Conservation (phyloP, 345 rosid species). For the Linum tenue region DNA sequence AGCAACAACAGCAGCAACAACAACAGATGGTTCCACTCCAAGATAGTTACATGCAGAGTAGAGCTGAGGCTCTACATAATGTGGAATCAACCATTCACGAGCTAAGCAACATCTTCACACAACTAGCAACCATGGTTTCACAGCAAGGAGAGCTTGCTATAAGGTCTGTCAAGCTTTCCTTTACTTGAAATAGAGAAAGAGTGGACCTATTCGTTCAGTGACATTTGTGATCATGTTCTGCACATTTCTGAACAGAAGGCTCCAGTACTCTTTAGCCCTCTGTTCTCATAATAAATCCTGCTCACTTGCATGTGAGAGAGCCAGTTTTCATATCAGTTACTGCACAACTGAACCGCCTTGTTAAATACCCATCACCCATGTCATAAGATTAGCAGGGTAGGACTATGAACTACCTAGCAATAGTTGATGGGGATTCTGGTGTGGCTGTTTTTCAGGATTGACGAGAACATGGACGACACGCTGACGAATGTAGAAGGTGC, state of each 20-base stretch:
- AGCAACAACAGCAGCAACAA: conserved; percentile 41
- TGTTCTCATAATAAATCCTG: too few species aligned
- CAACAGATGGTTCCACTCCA: conserved; percentile 66
- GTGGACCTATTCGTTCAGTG: not conserved
- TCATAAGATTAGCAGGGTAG: too few species aligned
- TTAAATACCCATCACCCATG: too few species aligned
- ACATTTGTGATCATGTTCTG: not conserved
- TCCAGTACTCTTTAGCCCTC: too few species aligned
- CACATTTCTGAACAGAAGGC: too few species aligned
- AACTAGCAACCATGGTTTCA: conserved; percentile 77
- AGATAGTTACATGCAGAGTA: conserved; percentile 77
- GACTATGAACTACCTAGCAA: too few species aligned
- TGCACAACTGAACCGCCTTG: too few species aligned
- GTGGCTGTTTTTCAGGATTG: conserved; percentile 39
- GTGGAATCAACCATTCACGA: conserved; percentile 88
- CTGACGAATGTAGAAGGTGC: conserved; percentile 69
- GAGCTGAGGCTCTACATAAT: conserved; percentile 72
- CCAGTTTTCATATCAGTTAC: too few species aligned
- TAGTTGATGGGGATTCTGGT: too few species aligned
- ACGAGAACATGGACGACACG: conserved; percentile 72
- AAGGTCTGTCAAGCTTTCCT: conserved; percentile 33
- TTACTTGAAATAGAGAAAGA: conserved; percentile 2
- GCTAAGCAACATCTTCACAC: conserved; percentile 60
- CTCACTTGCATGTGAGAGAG: too few species aligned
- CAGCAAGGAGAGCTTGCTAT: conserved; percentile 90